A percentile compares a stretch with the other conserved stretches of the same genome.
These are phyloP conservation scores for Aspergillus carbonarius DNA, from an alignment of 2,329 filamentous ascomycete species.

Conservation along the genomic window DNA sequence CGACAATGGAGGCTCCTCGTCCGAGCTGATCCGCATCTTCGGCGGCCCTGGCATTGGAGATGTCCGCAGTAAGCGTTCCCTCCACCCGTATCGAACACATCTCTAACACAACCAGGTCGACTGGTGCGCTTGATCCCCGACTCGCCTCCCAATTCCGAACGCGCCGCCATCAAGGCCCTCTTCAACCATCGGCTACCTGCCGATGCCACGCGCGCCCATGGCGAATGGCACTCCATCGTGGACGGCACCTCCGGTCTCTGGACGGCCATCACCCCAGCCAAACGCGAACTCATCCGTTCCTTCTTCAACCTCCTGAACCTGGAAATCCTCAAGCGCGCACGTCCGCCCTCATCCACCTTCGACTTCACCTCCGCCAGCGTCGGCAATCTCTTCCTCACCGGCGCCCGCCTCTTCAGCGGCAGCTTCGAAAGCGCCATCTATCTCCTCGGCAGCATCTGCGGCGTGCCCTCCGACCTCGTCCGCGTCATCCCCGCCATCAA, in stretches of 20 bases:
- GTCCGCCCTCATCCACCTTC: conserved; percentile 68
- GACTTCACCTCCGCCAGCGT: conserved; percentile 75
- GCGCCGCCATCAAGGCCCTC: conserved; percentile 72
- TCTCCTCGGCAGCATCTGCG: conserved; percentile 80
- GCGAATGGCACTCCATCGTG: conserved; percentile 86
- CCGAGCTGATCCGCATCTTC: conserved; percentile 89
- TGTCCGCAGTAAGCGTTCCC: conserved; percentile 63
- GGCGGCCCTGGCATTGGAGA: conserved; percentile 86
- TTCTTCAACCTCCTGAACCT: conserved; percentile 75
- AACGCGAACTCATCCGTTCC: conserved; percentile 73
- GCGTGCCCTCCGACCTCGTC: conserved; percentile 69
- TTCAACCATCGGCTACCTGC: conserved; percentile 83
- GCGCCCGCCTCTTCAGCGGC: conserved; percentile 84
- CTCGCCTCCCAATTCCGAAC: conserved; percentile 59
- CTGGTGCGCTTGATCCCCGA: conserved; percentile 87
- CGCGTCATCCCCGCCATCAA: conserved; percentile 87
- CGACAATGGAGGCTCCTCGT: conserved; percentile 92
- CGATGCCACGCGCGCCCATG: conserved; percentile 60
- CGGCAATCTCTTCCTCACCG: conserved; percentile 78
- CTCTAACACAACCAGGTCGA: conserved; percentile 58
- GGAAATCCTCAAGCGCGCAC: conserved; percentile 73
- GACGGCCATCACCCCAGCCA: conserved; percentile 66
- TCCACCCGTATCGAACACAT: not conserved
- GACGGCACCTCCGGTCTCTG: conserved; percentile 79
- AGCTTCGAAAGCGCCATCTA: conserved; percentile 93